Conservation (phyloP, 2,329 filamentous ascomycete species). For the Aureobasidium sp. region DNA sequence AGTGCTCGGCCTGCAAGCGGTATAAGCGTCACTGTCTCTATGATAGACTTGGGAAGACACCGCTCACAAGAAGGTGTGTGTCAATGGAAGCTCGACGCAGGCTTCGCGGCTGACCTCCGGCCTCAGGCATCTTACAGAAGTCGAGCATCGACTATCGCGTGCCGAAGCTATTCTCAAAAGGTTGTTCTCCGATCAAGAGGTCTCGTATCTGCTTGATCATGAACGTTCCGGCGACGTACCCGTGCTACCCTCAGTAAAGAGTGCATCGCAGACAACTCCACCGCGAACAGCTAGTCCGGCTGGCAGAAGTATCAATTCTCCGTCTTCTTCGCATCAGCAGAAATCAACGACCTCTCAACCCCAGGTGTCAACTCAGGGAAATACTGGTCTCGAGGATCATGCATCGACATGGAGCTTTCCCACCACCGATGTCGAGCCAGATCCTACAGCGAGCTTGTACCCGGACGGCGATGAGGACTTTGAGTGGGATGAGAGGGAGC, state of each 20-base stretch:
- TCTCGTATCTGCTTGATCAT: constrained; percentile 7
- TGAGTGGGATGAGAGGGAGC: constrained; percentile 11
- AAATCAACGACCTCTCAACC: neutral
- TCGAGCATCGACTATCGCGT: constrained; percentile 7
- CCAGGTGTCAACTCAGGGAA: neutral
- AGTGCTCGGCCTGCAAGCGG: constrained; percentile 7
- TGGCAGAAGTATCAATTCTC: neutral
- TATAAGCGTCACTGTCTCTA: constrained; percentile 8
- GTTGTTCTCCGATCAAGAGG: constrained; percentile 4
- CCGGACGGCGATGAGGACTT: constrained; percentile 4
- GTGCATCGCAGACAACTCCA: neutral
- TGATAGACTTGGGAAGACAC: constrained; percentile 4
- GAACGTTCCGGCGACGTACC: constrained; percentile 7
- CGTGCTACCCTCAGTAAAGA: neutral
- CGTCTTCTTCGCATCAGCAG: neutral
- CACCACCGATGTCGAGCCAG: neutral
- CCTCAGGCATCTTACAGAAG: constrained; percentile 8
- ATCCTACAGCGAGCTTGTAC: neutral
- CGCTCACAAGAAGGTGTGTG: constrained; percentile 7
- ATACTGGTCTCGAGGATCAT: neutral
- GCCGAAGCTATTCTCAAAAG: constrained; percentile 7
- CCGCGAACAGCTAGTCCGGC: neutral
- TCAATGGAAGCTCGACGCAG: neutral
- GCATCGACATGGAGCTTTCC: neutral
- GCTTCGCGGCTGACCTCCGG: neutral